These are phyloP conservation scores for Sphagnum magellanicum DNA, from an alignment of 228 moss, liverwort and hornwort genomes.

Conservation along the genomic window DNA sequence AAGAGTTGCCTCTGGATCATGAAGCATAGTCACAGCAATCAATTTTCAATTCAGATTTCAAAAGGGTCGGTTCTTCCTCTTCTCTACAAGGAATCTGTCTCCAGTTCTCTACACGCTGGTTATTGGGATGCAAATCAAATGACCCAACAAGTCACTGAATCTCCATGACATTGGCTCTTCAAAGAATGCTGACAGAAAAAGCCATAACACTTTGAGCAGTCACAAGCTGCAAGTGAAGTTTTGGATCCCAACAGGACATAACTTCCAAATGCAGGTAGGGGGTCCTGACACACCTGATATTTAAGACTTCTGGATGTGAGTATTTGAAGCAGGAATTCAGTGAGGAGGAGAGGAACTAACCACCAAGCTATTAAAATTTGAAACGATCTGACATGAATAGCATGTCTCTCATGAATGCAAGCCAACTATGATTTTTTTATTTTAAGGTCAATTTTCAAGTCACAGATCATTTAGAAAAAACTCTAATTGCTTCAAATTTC, in stretches of 20 bases:
- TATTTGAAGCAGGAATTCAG: too few relatives aligned
- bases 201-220: slow-evolving; percentile 27
- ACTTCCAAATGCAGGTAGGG: slow-evolving; percentile 7
- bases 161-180: slow-evolving; percentile 25
- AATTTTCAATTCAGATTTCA: slow-evolving; percentile 51
- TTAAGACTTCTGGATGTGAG: too few relatives aligned
- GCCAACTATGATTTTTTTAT: too few relatives aligned
- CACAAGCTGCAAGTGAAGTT: slow-evolving; percentile 17
- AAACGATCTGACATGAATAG: too few relatives aligned
- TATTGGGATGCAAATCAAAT: not conserved
- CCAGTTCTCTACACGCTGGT: slow-evolving; percentile 42
- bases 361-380: too few relatives aligned
- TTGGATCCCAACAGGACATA: slow-evolving; percentile 21
- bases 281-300: slow-evolving; percentile 3
- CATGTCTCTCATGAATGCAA: too few relatives aligned
- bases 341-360: too few relatives aligned
- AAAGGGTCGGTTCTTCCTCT: slow-evolving; percentile 68
- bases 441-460: too few relatives aligned
- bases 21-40: slow-evolving; percentile 66
- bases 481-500: too few relatives aligned
- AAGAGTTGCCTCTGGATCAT: slow-evolving; percentile 91
- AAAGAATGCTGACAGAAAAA: slow-evolving; percentile 27
- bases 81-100: slow-evolving; percentile 41
- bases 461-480: too few relatives aligned
- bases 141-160: slow-evolving; percentile 12